Conservation (phyloP, 176 grass and related monocot genomes). For the Themeda triandra region DNA sequence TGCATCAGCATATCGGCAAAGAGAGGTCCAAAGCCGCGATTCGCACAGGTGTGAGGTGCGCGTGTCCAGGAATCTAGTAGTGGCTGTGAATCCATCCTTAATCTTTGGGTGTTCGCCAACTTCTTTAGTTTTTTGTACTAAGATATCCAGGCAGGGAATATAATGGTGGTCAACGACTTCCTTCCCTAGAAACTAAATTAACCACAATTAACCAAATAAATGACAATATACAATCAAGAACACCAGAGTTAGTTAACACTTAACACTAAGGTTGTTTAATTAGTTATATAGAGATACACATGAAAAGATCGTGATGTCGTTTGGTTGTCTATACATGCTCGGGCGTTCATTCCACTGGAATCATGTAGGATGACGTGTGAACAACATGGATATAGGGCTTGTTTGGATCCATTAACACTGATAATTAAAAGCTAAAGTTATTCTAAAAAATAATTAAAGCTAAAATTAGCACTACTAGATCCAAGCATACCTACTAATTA, state of each 20-base stretch:
- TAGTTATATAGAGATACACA: not conserved
- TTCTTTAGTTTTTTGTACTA: not conserved
- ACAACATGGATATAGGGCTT: not conserved
- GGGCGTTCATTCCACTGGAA: not conserved
- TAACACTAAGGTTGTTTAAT: not conserved
- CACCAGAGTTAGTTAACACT: not conserved
- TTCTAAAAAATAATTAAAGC: too few relatives aligned
- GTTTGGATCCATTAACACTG: not conserved
- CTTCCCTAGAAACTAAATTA: not conserved
- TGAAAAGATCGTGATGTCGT: not conserved
- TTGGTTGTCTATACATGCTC: not conserved
- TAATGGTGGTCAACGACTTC: not conserved
- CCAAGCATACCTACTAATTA: not conserved
- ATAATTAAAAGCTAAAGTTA: too few relatives aligned
- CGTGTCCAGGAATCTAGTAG: not conserved
- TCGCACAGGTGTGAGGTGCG: not conserved
- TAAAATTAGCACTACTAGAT: not conserved
- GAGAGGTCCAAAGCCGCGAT: not conserved
- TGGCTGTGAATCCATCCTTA: not conserved
- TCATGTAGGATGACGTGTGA: not conserved
- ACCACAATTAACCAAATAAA: not conserved
- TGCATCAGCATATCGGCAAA: not conserved
- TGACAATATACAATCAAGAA: too few relatives aligned
- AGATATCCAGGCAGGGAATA: not conserved
- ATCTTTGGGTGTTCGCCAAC: not conserved